Percentiles rank a stretch among this genome's conserved stretches.
These are phyloP conservation scores for Mrakia gelida DNA, from an alignment of 768 basidiomycete genomes.

Conservation along the genomic window DNA sequence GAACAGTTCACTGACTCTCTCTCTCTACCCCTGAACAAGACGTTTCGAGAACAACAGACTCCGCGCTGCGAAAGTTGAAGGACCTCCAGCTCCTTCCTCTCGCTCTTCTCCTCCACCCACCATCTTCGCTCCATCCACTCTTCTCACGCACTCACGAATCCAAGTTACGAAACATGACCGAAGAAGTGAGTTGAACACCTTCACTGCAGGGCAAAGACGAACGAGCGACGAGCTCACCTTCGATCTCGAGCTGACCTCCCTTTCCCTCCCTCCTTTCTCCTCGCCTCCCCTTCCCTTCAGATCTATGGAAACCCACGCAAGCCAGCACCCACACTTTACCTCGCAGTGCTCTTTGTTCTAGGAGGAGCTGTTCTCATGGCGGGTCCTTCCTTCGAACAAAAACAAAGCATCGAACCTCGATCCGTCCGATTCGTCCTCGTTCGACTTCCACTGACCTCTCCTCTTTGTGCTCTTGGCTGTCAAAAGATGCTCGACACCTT, in stretches of 20 bases:
- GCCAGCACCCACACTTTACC: background rate
- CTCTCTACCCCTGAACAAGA: background rate
- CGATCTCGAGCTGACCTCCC: background rate
- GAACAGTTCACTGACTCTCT: background rate
- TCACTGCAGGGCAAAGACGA: no score
- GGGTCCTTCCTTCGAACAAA: background rate
- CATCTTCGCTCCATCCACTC: background rate
- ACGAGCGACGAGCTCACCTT: no score
- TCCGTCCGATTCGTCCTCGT: background rate
- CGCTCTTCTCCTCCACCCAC: background rate
- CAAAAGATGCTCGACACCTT: background rate
- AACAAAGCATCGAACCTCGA: background rate
- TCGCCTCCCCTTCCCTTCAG: background rate
- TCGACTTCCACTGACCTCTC: background rate
- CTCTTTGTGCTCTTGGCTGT: background rate
- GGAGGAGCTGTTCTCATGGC: background rate
- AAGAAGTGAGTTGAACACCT: background rate
- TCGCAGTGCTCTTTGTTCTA: background rate
- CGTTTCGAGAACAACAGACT: no score
- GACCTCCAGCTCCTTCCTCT: background rate
- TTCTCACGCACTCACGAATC: background rate
- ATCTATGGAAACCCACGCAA: background rate
- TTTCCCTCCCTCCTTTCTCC: background rate
- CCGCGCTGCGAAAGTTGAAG: no score
- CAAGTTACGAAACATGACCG: background rate